These are phyloP conservation scores for Fusarium sp. DNA, from an alignment of 2,329 filamentous ascomycete genomes.

Conservation along the genomic window DNA sequence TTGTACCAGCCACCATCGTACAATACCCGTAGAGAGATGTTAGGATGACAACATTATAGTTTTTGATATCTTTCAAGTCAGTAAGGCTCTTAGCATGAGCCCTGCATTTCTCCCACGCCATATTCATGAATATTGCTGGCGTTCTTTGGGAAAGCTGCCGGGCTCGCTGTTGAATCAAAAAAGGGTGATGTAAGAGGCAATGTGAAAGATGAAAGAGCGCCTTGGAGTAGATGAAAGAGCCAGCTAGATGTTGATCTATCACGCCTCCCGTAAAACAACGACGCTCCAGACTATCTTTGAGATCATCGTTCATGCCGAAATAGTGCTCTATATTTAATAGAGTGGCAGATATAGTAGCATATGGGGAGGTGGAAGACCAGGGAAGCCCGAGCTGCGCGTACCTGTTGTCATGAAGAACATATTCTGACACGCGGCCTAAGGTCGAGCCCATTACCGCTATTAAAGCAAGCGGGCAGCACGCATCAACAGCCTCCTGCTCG, in stretches of 20 bases:
- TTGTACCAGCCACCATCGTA: constrained; percentile 26
- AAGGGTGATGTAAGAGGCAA: constrained; percentile 20
- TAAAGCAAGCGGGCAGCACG: constrained; percentile 1
- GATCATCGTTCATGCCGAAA: constrained; percentile 17
- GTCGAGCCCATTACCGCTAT: constrained; percentile 22
- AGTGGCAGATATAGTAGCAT: constrained; percentile 6
- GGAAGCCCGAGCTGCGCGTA: neutral
- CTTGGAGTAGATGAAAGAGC: constrained; percentile 30
- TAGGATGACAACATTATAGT: constrained; percentile 12
- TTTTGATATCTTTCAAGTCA: constrained; percentile 5
- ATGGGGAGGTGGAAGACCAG: constrained; percentile 10
- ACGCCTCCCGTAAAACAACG: neutral
- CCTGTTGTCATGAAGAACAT: constrained; percentile 1
- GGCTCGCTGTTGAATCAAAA: constrained; percentile 12
- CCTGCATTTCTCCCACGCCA: constrained; percentile 16
- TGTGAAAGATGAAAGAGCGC: constrained; percentile 24
- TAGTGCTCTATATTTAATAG: constrained; percentile 9
- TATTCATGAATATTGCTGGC: constrained; percentile 19
- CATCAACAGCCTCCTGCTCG: constrained; percentile 13
- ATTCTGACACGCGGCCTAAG: constrained; percentile 13
- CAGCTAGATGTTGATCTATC: constrained; percentile 7
- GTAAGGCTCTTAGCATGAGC: constrained; percentile 14
- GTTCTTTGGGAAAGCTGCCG: constrained; percentile 13
- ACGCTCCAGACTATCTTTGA: neutral
- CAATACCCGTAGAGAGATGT: constrained; percentile 29